These are phyloP conservation scores for Mycothermus thermophilus DNA, from an alignment of 495 filamentous ascomycete genomes.

Conservation along the genomic window DNA sequence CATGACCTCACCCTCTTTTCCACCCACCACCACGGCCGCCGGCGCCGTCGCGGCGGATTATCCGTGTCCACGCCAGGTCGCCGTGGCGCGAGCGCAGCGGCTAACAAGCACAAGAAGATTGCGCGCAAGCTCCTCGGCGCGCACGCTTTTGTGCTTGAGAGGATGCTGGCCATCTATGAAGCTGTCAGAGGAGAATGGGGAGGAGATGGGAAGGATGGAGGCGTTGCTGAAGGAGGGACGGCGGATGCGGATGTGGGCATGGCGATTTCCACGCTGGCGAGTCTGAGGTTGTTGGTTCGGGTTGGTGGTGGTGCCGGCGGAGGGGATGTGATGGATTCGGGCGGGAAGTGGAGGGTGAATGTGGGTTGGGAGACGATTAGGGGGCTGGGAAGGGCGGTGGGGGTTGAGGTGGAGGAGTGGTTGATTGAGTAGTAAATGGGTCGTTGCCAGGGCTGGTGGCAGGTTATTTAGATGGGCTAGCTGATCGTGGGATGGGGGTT, in stretches of 20 bases:
- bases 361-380: slow-evolving; percentile 62
- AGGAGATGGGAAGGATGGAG: slow-evolving; percentile 21
- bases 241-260: slow-evolving; percentile 50
- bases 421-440: slow-evolving; percentile 55
- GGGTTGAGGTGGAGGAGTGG: slow-evolving; percentile 60
- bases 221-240: background rate
- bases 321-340: slow-evolving; percentile 47
- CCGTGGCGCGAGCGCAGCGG: slow-evolving; percentile 28
- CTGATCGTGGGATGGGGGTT: too few relatives aligned
- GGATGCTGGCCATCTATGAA: slow-evolving; percentile 76
- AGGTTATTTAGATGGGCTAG: too few relatives aligned
- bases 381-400: slow-evolving; percentile 50
- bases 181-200: slow-evolving; percentile 60
- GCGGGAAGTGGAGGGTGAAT: slow-evolving; percentile 58
- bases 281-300: slow-evolving; percentile 57
- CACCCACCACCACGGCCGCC: slow-evolving; percentile 50
- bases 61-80: slow-evolving; percentile 2
- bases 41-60: slow-evolving; percentile 21
- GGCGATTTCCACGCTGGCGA: slow-evolving; percentile 68
- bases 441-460: too few relatives aligned
- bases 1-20: slow-evolving; percentile 76
- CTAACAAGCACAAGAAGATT: slow-evolving; percentile 54
- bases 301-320: slow-evolving; percentile 27
- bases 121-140: slow-evolving; percentile 55
- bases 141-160: slow-evolving; percentile 74